Conservation (phyloP, 2,329 filamentous ascomycete species). For the Xenoacremonium recifei region DNA sequence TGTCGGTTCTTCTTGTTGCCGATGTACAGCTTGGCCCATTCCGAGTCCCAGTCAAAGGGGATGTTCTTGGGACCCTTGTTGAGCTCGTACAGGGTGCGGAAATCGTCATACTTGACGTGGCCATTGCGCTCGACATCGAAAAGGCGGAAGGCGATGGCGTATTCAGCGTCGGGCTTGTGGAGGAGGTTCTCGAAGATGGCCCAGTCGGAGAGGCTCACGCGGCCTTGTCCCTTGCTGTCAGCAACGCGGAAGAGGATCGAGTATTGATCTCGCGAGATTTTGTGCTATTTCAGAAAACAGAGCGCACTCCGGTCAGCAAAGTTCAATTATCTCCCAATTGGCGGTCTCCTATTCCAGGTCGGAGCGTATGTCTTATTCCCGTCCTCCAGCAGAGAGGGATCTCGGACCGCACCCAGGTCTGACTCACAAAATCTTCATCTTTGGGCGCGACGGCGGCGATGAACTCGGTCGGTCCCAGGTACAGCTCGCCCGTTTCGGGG, state of each 20-base stretch:
- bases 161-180: constrained; percentile 92
- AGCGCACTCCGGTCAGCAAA: too few relatives aligned
- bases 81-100: constrained; percentile 79
- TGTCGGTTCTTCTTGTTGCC: constrained; percentile 86
- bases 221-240: constrained; percentile 72
- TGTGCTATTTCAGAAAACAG: constrained; percentile 86
- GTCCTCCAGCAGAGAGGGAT: too few relatives aligned
- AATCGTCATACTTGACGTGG: constrained; percentile 84
- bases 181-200: constrained; percentile 91
- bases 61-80: constrained; percentile 85
- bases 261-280: constrained; percentile 96
- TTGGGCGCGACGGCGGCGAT: constrained; percentile 84
- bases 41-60: constrained; percentile 94
- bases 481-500: constrained; percentile 70
- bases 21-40: constrained; percentile 94
- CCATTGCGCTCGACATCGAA: constrained; percentile 87
- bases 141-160: constrained; percentile 96
- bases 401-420: too few relatives aligned
- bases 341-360: too few relatives aligned
- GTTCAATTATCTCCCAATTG: too few relatives aligned
- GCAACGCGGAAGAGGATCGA: constrained; percentile 89
- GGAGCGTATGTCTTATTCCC: too few relatives aligned
- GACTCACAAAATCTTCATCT: constrained; percentile 85
- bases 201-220: constrained; percentile 82
- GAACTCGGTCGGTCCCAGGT: constrained; percentile 83